Conservation (phyloP, 2,329 filamentous ascomycete species). For the Bipolaris bicolor region DNA sequence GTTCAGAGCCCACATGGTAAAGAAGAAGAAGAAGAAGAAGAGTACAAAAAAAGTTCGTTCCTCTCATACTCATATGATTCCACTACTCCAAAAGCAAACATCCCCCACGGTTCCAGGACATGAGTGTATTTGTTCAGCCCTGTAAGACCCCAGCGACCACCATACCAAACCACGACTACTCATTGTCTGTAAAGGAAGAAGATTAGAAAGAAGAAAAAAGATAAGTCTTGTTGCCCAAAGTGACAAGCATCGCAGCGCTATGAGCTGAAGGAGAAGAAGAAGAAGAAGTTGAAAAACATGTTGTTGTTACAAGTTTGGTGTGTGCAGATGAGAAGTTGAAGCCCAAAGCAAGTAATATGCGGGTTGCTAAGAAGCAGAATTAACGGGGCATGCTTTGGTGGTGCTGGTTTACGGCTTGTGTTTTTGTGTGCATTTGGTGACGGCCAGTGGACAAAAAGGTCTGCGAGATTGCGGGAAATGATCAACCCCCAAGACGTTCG, state of each 20-base stretch:
- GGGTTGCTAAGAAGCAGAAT: background rate
- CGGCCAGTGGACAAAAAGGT: background rate
- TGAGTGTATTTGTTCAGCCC: background rate
- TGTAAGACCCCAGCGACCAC: too few species aligned
- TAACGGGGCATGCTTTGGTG: background rate
- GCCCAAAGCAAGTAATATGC: constrained; percentile 8
- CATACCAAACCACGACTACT: too few species aligned
- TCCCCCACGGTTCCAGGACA: background rate
- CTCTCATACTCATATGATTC: background rate
- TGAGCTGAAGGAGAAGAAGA: background rate
- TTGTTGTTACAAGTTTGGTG: constrained; percentile 21
- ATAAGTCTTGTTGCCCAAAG: background rate
- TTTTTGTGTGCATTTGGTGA: background rate
- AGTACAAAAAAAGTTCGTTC: background rate
- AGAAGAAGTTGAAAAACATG: constrained; percentile 6
- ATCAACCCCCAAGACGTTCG: constrained; percentile 20
- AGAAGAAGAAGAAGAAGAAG: background rate
- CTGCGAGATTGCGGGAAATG: constrained; percentile 8
- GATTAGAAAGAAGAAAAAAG: background rate
- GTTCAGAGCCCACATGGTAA: too few species aligned
- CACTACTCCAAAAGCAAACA: background rate
- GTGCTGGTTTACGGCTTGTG: constrained; percentile 8
- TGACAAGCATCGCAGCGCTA: constrained; percentile 11
- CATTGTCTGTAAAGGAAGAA: background rate
- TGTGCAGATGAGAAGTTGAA: constrained; percentile 10